Evolutionary conservation across 1,284 basidiomycete species (phyloP), one percentile per base, ranked within the genome.

Genomic region (Vanrija pseudolonga): DNA sequence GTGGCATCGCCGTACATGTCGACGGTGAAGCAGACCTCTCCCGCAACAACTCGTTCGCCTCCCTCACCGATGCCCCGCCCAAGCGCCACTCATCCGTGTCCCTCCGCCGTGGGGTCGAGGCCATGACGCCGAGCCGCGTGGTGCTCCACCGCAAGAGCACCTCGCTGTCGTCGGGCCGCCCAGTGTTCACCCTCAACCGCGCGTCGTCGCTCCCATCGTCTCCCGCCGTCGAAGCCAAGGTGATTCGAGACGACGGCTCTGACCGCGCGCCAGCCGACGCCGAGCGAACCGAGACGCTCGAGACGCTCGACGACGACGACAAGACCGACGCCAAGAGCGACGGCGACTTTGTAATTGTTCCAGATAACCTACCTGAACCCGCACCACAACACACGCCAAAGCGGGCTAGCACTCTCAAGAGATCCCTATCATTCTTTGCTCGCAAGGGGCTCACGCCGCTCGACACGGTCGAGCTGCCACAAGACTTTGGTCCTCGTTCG

Each of bases 31-130:
- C 18, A 18, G 51, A 52, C 39, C 42, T 53, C 17, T 51, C 56
- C 11, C 56, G 52, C 45, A 54, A 51, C 42, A 47, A 45, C 11
- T 58, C 56, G 17, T 54, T 51, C 24, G 50, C 52, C 4, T 58
- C 56, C 3, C 11, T 58, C 3, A 45, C 17, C 22, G 56, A 57
- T 7, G 43, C 14, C 32, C 32, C 32, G 32, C 32, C 32, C 9
- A 32, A 32, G 32, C 50, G 50, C 23, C 50, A n/a, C 24, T 51
- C 50, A 14, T 51, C 50, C 3, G n/a, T 51, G 7, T 51, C 50
- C 2, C 43, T 51, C 1, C 50, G 50, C 17, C 50, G 50, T 6
- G 19, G 18, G 12, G 19, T 19, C 18, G 19, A 14, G 20, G 36
- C 39, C 5, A 39, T 53, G 45, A 47, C 45, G 9, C 49, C 49